Evolutionary conservation across 164 flowering plant genomes (phyloP).

Genomic region (Umbellularia californica): DNA sequence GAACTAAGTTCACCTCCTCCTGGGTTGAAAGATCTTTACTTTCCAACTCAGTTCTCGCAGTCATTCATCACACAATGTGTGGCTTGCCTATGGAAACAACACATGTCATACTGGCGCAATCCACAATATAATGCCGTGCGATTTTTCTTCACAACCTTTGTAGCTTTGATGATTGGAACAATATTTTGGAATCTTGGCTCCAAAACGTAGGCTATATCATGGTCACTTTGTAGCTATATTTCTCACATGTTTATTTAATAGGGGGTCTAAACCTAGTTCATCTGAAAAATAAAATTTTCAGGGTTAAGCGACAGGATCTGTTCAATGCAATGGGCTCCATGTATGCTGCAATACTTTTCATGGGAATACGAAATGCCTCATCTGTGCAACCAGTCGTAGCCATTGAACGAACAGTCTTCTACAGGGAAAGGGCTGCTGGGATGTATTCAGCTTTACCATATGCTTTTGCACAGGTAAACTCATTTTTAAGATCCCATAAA

Average conservation of each 20-base stretch:
- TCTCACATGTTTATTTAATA: background rate
- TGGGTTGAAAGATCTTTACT: conserved; percentile 41
- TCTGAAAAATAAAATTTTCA: conserved; percentile 10
- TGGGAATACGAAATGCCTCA: conserved; percentile 44
- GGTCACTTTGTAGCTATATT: background rate
- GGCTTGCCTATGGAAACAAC: conserved; percentile 59
- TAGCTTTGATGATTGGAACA: conserved; percentile 47
- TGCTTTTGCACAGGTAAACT: conserved; percentile 50
- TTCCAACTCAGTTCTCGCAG: conserved; percentile 39
- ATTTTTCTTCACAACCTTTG: conserved; percentile 39
- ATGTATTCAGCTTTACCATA: conserved; percentile 61
- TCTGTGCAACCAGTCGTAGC: conserved; percentile 60
- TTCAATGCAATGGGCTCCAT: conserved; percentile 63
- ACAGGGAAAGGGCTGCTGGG: conserved; percentile 59
- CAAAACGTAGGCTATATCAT: conserved; percentile 20
- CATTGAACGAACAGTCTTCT: conserved; percentile 52
- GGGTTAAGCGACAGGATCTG: conserved; percentile 32
- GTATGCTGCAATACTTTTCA: conserved; percentile 47
- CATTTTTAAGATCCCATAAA: background rate
- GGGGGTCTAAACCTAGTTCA: background rate
- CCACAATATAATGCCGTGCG: conserved; percentile 50
- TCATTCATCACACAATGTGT: conserved; percentile 42
- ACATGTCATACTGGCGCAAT: conserved; percentile 50
- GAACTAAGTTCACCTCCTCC: conserved; percentile 42
- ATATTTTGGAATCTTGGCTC: conserved; percentile 45